Conservation (phyloP, 495 filamentous ascomycete genomes). For the Rostrohypoxylon terebratum region DNA sequence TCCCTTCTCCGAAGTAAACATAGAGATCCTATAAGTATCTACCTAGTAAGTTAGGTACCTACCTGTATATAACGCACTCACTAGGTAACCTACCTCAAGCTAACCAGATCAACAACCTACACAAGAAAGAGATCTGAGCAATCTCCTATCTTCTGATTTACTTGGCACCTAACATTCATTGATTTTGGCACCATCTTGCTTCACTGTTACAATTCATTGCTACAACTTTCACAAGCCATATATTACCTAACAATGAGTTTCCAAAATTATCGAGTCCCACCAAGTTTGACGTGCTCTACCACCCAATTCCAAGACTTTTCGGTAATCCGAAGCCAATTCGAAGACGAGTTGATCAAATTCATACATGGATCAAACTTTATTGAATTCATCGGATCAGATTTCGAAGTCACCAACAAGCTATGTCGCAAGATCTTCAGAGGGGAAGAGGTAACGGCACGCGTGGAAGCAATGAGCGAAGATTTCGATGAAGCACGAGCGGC, state of each 20-base stretch:
- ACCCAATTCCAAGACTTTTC: background rate
- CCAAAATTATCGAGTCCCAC: background rate
- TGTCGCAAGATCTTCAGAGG: constrained; percentile 34
- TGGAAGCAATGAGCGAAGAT: constrained; percentile 31
- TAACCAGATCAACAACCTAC: too few relatives aligned
- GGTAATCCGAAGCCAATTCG: background rate
- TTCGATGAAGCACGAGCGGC: constrained; percentile 16
- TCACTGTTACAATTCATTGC: too few relatives aligned
- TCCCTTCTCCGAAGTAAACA: too few relatives aligned
- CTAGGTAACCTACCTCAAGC: too few relatives aligned
- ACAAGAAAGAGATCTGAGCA: too few relatives aligned
- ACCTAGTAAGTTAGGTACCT: too few relatives aligned
- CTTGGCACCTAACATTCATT: too few relatives aligned
- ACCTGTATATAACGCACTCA: too few relatives aligned
- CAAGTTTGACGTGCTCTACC: background rate
- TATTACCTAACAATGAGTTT: background rate
- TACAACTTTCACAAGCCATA: too few relatives aligned
- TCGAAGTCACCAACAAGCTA: constrained; percentile 38
- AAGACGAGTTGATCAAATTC: constrained; percentile 26
- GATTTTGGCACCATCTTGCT: too few relatives aligned
- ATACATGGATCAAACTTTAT: constrained; percentile 52
- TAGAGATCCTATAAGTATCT: too few relatives aligned
- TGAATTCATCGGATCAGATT: constrained; percentile 41
- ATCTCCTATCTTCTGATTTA: too few relatives aligned
- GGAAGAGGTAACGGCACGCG: constrained; percentile 10